A percentile compares a stretch with the other conserved stretches of the same genome.
Conservation (phyloP, 768 basidiomycete genomes). For the Serpula lacrymans region DNA sequence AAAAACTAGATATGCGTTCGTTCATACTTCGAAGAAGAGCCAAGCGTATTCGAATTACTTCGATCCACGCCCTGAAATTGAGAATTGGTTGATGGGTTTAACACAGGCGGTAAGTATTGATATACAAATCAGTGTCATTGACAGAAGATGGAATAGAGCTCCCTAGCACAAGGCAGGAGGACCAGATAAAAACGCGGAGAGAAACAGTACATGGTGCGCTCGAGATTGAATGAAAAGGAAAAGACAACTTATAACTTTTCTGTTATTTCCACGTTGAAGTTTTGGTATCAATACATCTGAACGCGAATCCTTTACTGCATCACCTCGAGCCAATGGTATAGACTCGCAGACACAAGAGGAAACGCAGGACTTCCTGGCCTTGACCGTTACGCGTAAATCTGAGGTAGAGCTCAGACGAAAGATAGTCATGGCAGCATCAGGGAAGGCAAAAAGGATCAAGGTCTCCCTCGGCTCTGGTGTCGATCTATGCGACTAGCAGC, state of each 20-base stretch:
- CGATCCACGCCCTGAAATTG: slow-evolving; percentile 53
- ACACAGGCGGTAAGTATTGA: slow-evolving; percentile 49
- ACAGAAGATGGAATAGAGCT: slow-evolving; percentile 17
- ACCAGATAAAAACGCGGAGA: too few relatives aligned
- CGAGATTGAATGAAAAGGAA: slow-evolving; percentile 6
- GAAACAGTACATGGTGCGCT: too few relatives aligned
- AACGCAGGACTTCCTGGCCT: slow-evolving; percentile 25
- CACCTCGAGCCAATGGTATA: slow-evolving; percentile 4
- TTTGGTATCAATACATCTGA: background rate
- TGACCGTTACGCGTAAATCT: slow-evolving; percentile 11
- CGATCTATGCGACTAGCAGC: slow-evolving; percentile 77
- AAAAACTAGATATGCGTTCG: slow-evolving; percentile 57
- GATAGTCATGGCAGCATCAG: slow-evolving; percentile 13
- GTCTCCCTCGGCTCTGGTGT: slow-evolving; percentile 67
- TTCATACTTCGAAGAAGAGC: slow-evolving; percentile 41
- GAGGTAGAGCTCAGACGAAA: slow-evolving; percentile 33
- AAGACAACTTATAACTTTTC: slow-evolving; percentile 23
- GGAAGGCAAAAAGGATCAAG: slow-evolving; percentile 57
- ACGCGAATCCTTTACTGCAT: slow-evolving; percentile 4
- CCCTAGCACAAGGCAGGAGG: slow-evolving; percentile 6
- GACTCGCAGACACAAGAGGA: slow-evolving; percentile 40
- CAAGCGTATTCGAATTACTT: slow-evolving; percentile 66
- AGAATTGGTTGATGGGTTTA: slow-evolving; percentile 60
- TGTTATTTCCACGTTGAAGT: slow-evolving; percentile 11
- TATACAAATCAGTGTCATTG: too few relatives aligned